These are phyloP conservation scores for Russula foetens DNA, from an alignment of 768 basidiomycete genomes.

Conservation along the genomic window DNA sequence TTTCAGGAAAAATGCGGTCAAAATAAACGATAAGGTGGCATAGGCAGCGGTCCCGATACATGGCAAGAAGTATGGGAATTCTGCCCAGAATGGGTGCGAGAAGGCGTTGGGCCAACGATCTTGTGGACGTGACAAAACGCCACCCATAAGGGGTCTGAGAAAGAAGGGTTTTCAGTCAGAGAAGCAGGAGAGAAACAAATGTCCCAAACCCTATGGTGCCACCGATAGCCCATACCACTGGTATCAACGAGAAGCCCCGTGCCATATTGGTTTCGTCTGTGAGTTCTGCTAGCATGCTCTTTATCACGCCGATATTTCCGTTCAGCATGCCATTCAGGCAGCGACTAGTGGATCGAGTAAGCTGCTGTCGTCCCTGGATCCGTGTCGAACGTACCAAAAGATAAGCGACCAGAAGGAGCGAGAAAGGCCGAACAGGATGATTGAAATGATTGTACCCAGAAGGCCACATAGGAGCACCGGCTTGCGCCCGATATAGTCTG, in stretches of 20 bases:
- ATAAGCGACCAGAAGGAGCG: conserved; percentile 29
- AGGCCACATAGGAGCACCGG: conserved; percentile 35
- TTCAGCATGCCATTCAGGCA: conserved; percentile 11
- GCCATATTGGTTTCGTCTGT: conserved; percentile 54
- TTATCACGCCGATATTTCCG: conserved; percentile 47
- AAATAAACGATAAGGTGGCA: conserved; percentile 3
- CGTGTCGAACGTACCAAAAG: conserved; percentile 14
- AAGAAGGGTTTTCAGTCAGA: neutral
- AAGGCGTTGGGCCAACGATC: conserved; percentile 20
- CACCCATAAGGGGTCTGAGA: conserved; percentile 20
- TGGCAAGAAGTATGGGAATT: conserved; percentile 24
- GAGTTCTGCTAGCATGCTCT: conserved; percentile 60
- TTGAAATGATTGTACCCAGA: conserved; percentile 28
- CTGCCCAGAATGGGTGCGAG: conserved; percentile 20
- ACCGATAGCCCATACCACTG: conserved; percentile 22
- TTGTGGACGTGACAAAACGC: conserved; percentile 22
- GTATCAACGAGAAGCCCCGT: conserved; percentile 31
- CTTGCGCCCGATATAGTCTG: conserved; percentile 42
- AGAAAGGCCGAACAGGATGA: conserved; percentile 31
- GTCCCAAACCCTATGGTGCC: conserved; percentile 8
- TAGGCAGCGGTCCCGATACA: conserved; percentile 13
- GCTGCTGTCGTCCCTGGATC: neutral
- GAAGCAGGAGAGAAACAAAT: neutral
- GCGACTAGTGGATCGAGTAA: neutral
- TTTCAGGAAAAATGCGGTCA: conserved; percentile 8